These are phyloP conservation scores for Claviceps sp. DNA, from an alignment of 2,329 filamentous ascomycete genomes.

Conservation along the genomic window DNA sequence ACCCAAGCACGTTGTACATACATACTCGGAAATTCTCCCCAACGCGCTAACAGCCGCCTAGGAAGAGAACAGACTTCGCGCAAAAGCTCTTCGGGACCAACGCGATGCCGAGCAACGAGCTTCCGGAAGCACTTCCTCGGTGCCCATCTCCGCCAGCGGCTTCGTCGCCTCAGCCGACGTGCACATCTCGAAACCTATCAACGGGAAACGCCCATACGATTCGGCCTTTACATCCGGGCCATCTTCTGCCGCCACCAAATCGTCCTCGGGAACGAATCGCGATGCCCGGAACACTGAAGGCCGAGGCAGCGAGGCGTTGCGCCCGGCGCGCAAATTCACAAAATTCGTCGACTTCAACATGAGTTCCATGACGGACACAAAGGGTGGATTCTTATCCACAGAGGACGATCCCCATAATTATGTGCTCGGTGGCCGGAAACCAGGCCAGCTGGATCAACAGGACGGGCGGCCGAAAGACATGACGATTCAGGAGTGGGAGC, in stretches of 20 bases:
- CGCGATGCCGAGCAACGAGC: slow-evolving; percentile 49
- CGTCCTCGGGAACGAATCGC: slow-evolving; percentile 42
- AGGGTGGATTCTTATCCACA: slow-evolving; percentile 82
- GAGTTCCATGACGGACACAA: slow-evolving; percentile 94
- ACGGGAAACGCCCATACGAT: slow-evolving; percentile 56
- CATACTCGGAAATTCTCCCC: neutral
- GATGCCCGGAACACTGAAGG: slow-evolving; percentile 43
- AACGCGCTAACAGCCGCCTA: slow-evolving; percentile 21
- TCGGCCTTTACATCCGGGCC: slow-evolving; percentile 35
- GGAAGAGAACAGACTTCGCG: slow-evolving; percentile 79
- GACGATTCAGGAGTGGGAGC: slow-evolving; percentile 85
- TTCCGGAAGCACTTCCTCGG: slow-evolving; percentile 25
- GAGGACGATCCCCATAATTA: slow-evolving; percentile 88
- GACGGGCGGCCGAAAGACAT: slow-evolving; percentile 69
- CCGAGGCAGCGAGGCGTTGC: slow-evolving; percentile 38
- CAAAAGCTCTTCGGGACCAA: slow-evolving; percentile 72
- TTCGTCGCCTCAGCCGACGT: slow-evolving; percentile 59
- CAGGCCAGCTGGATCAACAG: slow-evolving; percentile 15
- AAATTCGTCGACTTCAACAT: slow-evolving; percentile 98
- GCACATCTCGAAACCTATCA: slow-evolving; percentile 30
- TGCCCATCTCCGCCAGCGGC: slow-evolving; percentile 44
- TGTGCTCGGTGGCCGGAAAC: slow-evolving; percentile 41
- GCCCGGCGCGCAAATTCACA: slow-evolving; percentile 74
- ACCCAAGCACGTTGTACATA: neutral
- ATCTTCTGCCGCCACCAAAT: slow-evolving; percentile 20